Evolutionary conservation across 176 grass and related monocot species (phyloP), one percentile per base, ranked within the genome.

Genomic region (Musa acuminata): DNA sequence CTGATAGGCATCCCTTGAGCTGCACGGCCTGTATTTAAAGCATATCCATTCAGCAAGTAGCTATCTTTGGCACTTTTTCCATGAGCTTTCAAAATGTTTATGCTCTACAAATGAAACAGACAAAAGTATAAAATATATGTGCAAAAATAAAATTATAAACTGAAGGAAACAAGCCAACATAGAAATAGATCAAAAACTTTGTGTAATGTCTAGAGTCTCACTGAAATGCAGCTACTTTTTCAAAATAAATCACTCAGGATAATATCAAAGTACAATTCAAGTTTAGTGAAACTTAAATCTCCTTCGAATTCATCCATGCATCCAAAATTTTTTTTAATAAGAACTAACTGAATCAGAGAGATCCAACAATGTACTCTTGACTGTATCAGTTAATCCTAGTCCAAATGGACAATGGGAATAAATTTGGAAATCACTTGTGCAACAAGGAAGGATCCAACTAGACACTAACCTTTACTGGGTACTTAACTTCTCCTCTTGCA

Each of bases 41-140:
- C 89, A 57, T 96, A 96, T 8, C 93, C 87, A 81, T 96, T 96
- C 49, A 96, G 72, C 73, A 96, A 74, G 67, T 92, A 92, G 82
- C 93, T 92, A 49, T 92, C 89, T 79, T 83, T 96, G 1, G 83
- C 62, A 83, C 93, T 84, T 83, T 84, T 84, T 71, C 89, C 93
- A 89, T 96, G 93, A 64, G 87, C 90, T 90, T 97, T 90, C 85
- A 90, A 80, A 74, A 97, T 90, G 65, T 88, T 96, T 79, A 92
- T 92, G 57, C 87, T 89, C 93, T 96, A 58, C 11, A 85, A 43
- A 65, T 67, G 24, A 84, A 22, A 25, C 20, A 78, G 76, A 48
- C 43, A 0, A 54, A 75, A 73, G 55, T 1, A 8, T 9, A 51
- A 19, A 48, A 64, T 2, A 2, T 26, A 17, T 57, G 9, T 10